Evolutionary conservation across 805 yeast genomes (phyloP), one percentile per base, ranked within the genome.

Genomic region (Kurtzmaniella cleridarum): DNA sequence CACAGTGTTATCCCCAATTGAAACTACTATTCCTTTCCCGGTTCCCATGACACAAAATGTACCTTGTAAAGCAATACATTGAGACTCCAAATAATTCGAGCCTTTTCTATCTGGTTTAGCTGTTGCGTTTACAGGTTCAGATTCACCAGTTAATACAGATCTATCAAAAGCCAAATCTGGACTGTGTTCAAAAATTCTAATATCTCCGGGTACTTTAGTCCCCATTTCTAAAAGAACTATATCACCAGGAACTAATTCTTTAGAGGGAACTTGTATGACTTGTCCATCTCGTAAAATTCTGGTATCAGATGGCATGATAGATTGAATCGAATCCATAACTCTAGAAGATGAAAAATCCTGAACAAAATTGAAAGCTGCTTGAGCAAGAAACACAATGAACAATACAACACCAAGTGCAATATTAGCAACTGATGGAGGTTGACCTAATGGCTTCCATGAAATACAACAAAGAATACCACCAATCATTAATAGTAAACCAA

Each of bases 121-220:
- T 4, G 59, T 45, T 5, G 66, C 71, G 13, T 55, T 55, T 32
- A 54, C 49, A 5, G 75, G 64, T 37, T 62, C 60, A 3, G 78
- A 69, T 47, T 72, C 77, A 47, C 78, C 78, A 10, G 78, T 73
- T 28, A 73, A 58, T 12, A 71, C 60, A 12, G 76, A 60, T 42
- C 73, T 58, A 47, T 73, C 78, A 47, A 72, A 69, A 14, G 66
- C 47, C 30, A 73, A 58, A 31, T 68, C 66, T 16, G 55, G 52
- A 18, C 70, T 60, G 24, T 54, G 38, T 8, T 61, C 59, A 18
- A 61, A 45, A 26, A 73, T 58, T 51, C 77, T 58, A 35, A 70
- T 53, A 50, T 73, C 78, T 13, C 78, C 77, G 11, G 77, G 71
- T 3, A 72, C 50, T 44, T 69, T 70, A 28, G 60, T 55, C 17